Conservation (phyloP, 2,329 filamentous ascomycete genomes). For the Cytospora piceae region DNA sequence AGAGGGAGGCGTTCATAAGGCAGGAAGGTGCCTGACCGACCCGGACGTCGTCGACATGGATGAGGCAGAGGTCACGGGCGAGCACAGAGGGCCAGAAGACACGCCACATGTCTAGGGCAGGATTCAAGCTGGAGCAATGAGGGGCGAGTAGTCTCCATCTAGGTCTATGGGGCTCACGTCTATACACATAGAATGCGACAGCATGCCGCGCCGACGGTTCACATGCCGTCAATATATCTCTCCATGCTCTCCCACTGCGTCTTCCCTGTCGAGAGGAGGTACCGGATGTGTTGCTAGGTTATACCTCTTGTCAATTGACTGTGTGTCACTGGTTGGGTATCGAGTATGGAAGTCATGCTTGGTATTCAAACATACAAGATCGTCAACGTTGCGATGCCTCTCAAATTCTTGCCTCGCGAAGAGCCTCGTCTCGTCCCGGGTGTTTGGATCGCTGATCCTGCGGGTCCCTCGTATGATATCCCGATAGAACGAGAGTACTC, state of each 20-base stretch:
- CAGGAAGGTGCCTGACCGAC: neutral
- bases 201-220: constrained; percentile 21
- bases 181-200: constrained; percentile 1
- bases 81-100: neutral
- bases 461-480: constrained; percentile 59
- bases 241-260: constrained; percentile 68
- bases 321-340: neutral
- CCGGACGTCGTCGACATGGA: constrained; percentile 22
- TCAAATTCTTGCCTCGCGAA: constrained; percentile 66
- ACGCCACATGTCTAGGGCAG: neutral
- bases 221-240: constrained; percentile 57
- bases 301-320: neutral
- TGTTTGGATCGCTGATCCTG: constrained; percentile 54
- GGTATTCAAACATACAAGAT: constrained; percentile 50
- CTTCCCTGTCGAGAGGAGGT: constrained; percentile 66
- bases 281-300: constrained; percentile 55
- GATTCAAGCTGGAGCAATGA: constrained; percentile 1
- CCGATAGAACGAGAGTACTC: constrained; percentile 61
- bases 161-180: neutral
- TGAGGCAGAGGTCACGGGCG: neutral
- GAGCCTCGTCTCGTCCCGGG: constrained; percentile 58
- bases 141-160: neutral
- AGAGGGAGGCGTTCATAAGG: neutral
- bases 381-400: constrained; percentile 58
- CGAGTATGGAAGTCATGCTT: neutral